Conservation (phyloP, 129 eudicot species). For the Arctium lappa region DNA sequence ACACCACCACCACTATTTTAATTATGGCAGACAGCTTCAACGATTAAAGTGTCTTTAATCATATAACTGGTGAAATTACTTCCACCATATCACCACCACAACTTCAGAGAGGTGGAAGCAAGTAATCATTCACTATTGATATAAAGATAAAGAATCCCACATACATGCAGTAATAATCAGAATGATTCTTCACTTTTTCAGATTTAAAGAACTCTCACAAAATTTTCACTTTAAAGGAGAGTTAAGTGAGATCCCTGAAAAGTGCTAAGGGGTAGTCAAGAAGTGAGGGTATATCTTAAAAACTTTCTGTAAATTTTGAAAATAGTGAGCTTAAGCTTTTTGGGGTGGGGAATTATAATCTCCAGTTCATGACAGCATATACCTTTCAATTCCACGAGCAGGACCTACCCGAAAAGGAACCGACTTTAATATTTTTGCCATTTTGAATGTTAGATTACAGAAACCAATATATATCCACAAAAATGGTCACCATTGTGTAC, state of each 20-base stretch:
- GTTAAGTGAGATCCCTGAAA: conserved; percentile 16
- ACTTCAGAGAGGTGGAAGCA: conserved; percentile 29
- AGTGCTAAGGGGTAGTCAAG: conserved; percentile 19
- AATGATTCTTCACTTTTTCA: conserved; percentile 34
- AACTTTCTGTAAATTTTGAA: conserved; percentile 21
- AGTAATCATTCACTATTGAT: conserved; percentile 21
- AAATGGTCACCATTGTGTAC: neutral
- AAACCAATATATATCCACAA: conserved; percentile 41
- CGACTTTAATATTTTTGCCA: conserved; percentile 35
- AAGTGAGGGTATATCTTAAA: conserved; percentile 15
- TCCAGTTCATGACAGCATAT: conserved; percentile 43
- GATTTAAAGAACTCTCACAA: conserved; percentile 16
- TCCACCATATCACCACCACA: conserved; percentile 2
- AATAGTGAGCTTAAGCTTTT: conserved; percentile 2
- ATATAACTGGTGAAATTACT: conserved; percentile 23
- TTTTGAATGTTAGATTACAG: conserved; percentile 46
- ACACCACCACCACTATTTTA: neutral
- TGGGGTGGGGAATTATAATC: conserved; percentile 1
- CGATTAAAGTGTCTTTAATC: conserved; percentile 33
- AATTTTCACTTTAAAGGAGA: conserved; percentile 11
- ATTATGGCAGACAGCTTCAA: conserved; percentile 11
- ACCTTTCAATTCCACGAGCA: conserved; percentile 15
- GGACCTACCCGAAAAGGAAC: conserved; percentile 41
- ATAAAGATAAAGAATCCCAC: conserved; percentile 23
- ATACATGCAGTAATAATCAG: conserved; percentile 27